A percentile compares a stretch with the other conserved stretches of the same genome.
These are phyloP conservation scores for Ceratopteris richardii DNA, from an alignment of 75 land plant species.

Conservation along the genomic window DNA sequence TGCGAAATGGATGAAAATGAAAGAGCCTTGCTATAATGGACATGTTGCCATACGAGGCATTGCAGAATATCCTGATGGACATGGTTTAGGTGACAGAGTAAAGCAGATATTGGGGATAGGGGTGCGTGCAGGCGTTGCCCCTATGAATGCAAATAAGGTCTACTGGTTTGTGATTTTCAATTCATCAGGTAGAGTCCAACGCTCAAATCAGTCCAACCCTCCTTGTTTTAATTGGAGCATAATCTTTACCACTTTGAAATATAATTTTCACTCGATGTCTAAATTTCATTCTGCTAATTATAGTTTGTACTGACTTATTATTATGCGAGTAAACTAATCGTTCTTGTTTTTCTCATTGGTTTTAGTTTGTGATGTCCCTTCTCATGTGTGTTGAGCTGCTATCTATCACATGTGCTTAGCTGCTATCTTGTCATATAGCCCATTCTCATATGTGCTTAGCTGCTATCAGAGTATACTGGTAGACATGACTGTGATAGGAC, in stretches of 20 bases:
- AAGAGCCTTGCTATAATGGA: constrained; percentile 69
- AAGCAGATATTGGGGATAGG: constrained; percentile 77
- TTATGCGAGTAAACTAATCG: not conserved
- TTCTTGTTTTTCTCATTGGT: not conserved
- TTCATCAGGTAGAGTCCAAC: constrained; percentile 25
- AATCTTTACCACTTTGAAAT: no score
- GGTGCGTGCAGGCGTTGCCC: constrained; percentile 73
- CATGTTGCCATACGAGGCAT: constrained; percentile 79
- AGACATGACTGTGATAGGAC: no score
- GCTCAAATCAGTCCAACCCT: no score
- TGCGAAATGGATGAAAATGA: no score
- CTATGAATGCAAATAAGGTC: constrained; percentile 58
- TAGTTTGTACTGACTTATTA: not conserved
- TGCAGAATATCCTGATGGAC: no score
- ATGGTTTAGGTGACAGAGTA: constrained; percentile 41
- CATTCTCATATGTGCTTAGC: no score
- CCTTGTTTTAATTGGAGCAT: no score
- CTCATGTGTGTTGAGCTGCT: not conserved
- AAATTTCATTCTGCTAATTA: no score
- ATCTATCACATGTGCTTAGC: no score
- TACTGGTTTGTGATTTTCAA: constrained; percentile 94
- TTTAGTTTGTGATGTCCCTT: not conserved
- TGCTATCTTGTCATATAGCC: no score
- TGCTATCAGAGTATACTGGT: no score
- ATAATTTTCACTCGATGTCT: no score